Conservation (phyloP, 495 filamentous ascomycete genomes). For the Lophiostoma macrostomum region DNA sequence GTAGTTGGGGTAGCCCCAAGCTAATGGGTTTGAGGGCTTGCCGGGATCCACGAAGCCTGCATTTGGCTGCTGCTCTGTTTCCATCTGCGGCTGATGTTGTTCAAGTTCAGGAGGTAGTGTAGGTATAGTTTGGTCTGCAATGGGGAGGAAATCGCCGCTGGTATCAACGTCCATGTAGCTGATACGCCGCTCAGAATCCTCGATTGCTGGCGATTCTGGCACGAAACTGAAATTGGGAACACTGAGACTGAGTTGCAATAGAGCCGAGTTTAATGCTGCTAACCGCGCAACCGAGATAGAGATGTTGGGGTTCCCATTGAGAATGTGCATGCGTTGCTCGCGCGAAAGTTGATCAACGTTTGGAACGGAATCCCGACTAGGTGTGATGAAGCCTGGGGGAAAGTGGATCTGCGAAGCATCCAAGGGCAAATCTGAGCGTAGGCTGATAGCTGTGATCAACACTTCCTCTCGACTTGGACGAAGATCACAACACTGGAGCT, state of each 20-base stretch:
- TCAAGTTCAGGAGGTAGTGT: neutral
- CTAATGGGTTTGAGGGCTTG: conserved; percentile 20
- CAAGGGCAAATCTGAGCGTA: conserved; percentile 20
- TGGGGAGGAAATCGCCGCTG: conserved; percentile 10
- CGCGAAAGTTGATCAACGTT: conserved; percentile 9
- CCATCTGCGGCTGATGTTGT: neutral
- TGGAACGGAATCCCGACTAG: conserved; percentile 23
- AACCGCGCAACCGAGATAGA: conserved; percentile 9
- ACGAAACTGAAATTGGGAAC: conserved; percentile 1
- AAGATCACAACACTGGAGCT: conserved; percentile 32
- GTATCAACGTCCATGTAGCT: conserved; percentile 32
- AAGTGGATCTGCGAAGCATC: conserved; percentile 7
- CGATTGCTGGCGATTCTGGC: conserved; percentile 1
- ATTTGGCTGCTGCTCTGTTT: conserved; percentile 1
- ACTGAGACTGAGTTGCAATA: conserved; percentile 11
- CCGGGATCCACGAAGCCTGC: conserved; percentile 12
- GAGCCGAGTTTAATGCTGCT: conserved; percentile 15
- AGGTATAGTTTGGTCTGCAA: conserved; percentile 13
- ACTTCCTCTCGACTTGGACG: conserved; percentile 23
- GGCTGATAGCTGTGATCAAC: conserved; percentile 23
- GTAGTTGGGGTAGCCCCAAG: conserved; percentile 26
- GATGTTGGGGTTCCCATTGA: conserved; percentile 17
- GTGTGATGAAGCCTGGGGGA: conserved; percentile 24
- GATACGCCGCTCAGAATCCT: conserved; percentile 17
- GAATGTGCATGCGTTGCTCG: conserved; percentile 24